Evolutionary conservation across 2,329 filamentous ascomycete genomes (phyloP).

Genomic region (Verticillium zaregamsianum): DNA sequence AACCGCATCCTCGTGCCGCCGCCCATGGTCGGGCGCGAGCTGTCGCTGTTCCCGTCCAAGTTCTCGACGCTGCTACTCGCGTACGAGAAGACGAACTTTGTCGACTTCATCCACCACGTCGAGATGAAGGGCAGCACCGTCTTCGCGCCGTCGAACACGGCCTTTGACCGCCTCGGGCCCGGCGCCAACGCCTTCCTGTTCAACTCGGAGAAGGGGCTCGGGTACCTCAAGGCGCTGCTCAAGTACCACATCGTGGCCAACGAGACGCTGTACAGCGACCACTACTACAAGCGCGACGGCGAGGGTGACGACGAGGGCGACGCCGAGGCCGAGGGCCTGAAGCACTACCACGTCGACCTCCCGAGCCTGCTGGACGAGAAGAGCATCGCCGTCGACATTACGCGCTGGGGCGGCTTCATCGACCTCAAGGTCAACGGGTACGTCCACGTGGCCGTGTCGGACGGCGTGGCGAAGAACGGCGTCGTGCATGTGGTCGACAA

Average conservation of each 20-base stretch:
- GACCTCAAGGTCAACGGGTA: conserved; percentile 74
- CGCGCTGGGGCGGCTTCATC: conserved; percentile 62
- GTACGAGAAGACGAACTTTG: conserved; percentile 69
- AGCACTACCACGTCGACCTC: conserved; percentile 64
- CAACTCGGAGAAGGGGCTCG: conserved; percentile 64
- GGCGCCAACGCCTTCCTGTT: conserved; percentile 82
- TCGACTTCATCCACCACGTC: conserved; percentile 52
- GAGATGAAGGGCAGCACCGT: conserved; percentile 63
- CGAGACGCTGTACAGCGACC: conserved; percentile 78
- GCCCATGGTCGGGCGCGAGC: conserved; percentile 47
- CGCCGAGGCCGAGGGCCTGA: conserved; percentile 27
- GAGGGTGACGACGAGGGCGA: conserved; percentile 18
- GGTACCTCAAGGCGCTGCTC: conserved; percentile 73
- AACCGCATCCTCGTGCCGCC: conserved; percentile 75
- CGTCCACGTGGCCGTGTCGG: conserved; percentile 59
- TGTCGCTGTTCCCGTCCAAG: conserved; percentile 64
- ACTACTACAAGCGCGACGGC: conserved; percentile 56
- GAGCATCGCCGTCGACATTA: conserved; percentile 67
- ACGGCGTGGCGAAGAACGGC: conserved; percentile 72
- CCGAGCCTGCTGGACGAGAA: conserved; percentile 66
- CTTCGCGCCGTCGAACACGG: conserved; percentile 76
- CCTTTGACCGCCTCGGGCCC: conserved; percentile 72
- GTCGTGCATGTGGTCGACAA: conserved; percentile 73
- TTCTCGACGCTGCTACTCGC: conserved; percentile 79
- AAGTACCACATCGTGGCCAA: conserved; percentile 75